phyloP scores from a whole-genome alignment of 2,329 filamentous ascomycete genomes.

The Neobulgaria alba region DNA sequence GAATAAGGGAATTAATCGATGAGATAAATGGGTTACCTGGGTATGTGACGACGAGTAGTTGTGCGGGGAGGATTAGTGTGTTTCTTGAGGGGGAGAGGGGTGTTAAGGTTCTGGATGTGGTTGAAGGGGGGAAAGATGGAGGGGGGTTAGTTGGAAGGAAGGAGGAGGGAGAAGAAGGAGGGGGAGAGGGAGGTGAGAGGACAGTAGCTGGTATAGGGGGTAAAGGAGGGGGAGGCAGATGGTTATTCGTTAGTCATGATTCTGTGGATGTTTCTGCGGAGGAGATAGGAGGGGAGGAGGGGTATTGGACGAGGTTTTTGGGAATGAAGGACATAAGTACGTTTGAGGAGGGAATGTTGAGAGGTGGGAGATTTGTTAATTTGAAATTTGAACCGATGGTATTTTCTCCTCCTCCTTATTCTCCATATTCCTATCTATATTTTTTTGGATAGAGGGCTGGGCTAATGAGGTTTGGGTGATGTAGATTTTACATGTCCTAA shows the following conservation, averaged over 20 bases:
- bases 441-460: background rate
- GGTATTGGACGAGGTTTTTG: conserved; percentile 28
- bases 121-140: conserved; percentile 2
- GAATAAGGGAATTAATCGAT: conserved; percentile 67
- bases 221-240: conserved; percentile 75
- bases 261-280: conserved; percentile 46
- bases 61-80: conserved; percentile 77
- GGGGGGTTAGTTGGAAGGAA: conserved; percentile 38
- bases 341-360: conserved; percentile 3
- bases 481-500: conserved; percentile 82
- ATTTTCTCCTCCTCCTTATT: conserved; percentile 28
- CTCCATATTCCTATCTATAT: background rate
- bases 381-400: conserved; percentile 97
- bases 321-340: conserved; percentile 35
- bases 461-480: background rate
- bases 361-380: conserved; percentile 50
- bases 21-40: conserved; percentile 69
- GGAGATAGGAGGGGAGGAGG: conserved; percentile 3
- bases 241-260: conserved; percentile 85
- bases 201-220: conserved; percentile 59
- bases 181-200: conserved; percentile 4
- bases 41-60: conserved; percentile 87
- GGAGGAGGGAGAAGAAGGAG: background rate
- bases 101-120: background rate
- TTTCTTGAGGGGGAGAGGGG: conserved; percentile 69